A percentile compares a stretch with the other conserved stretches of the same genome.
phyloP scores from a whole-genome alignment of 768 basidiomycete species.

The Macrolepiota fuliginosa region DNA sequence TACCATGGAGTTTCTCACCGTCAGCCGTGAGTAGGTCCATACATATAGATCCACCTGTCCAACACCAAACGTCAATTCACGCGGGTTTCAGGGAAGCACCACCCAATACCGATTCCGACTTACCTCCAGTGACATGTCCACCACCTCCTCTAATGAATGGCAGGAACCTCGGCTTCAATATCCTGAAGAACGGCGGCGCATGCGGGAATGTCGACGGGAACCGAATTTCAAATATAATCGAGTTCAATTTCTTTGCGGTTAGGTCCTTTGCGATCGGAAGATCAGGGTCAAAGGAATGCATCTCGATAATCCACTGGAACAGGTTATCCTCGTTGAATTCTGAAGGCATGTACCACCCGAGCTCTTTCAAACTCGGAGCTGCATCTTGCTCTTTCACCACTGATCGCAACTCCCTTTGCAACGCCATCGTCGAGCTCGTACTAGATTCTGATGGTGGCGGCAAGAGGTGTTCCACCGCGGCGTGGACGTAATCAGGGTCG shows the following conservation, averaged over 20 bases:
- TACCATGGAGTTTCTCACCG: constrained; percentile 33
- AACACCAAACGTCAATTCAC: constrained; percentile 5
- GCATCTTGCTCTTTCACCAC: constrained; percentile 61
- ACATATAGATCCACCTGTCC: constrained; percentile 65
- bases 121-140: constrained; percentile 64
- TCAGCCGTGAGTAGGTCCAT: constrained; percentile 70
- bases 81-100: not conserved
- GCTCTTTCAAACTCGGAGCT: constrained; percentile 41
- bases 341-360: constrained; percentile 73
- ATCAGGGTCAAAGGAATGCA: constrained; percentile 64
- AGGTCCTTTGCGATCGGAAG: constrained; percentile 64
- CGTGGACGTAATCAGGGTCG: constrained; percentile 45
- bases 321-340: constrained; percentile 66
- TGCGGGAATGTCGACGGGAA: constrained; percentile 67
- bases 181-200: constrained; percentile 74
- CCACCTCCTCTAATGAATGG: constrained; percentile 72
- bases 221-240: constrained; percentile 70
- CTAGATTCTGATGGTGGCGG: constrained; percentile 61
- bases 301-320: constrained; percentile 72
- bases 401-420: constrained; percentile 58
- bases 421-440: constrained; percentile 49
- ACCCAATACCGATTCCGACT: not conserved
- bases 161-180: constrained; percentile 69
- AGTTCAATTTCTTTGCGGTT: constrained; percentile 49
- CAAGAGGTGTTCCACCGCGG: constrained; percentile 44